Conservation (phyloP, 495 filamentous ascomycete species). For the Tuber aestivum region DNA sequence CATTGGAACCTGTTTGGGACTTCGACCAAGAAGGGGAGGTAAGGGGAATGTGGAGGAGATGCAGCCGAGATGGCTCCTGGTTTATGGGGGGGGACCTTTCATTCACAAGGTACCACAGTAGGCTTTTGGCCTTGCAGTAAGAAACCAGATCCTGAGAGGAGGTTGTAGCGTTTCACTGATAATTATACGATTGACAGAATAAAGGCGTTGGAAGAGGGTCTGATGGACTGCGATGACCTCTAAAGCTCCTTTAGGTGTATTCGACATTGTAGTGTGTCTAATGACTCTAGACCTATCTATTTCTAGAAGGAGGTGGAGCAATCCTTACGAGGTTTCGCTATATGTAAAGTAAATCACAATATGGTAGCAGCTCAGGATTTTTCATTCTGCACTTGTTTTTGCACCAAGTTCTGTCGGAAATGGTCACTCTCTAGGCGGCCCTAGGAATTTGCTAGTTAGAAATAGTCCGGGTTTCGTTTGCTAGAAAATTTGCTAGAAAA, state of each 20-base stretch:
- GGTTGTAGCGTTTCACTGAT: conserved; percentile 5
- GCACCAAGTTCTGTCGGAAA: too few relatives aligned
- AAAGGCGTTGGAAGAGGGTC: conserved; percentile 40
- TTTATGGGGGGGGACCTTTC: conserved; percentile 78
- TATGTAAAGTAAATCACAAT: too few relatives aligned
- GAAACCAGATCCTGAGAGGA: neutral
- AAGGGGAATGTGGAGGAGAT: conserved; percentile 62
- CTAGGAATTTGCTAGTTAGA: too few relatives aligned
- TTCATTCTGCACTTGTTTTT: too few relatives aligned
- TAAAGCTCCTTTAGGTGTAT: neutral
- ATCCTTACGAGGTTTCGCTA: neutral
- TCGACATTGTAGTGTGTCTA: neutral
- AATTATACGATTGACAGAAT: conserved; percentile 25
- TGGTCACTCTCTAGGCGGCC: too few relatives aligned
- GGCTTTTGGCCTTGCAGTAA: conserved; percentile 56
- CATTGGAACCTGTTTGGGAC: conserved; percentile 67
- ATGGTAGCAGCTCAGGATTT: too few relatives aligned
- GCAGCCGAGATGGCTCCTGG: conserved; percentile 73
- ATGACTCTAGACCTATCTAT: neutral
- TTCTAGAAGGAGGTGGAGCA: neutral
- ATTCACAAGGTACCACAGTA: conserved; percentile 65
- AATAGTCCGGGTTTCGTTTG: too few relatives aligned
- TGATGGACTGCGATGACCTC: conserved; percentile 16
- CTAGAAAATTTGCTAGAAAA: too few relatives aligned
- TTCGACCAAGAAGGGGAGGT: conserved; percentile 72